Evolutionary conservation across 2,329 filamentous ascomycete genomes (phyloP).

Genomic region (Aspergillus eucalypticola): DNA sequence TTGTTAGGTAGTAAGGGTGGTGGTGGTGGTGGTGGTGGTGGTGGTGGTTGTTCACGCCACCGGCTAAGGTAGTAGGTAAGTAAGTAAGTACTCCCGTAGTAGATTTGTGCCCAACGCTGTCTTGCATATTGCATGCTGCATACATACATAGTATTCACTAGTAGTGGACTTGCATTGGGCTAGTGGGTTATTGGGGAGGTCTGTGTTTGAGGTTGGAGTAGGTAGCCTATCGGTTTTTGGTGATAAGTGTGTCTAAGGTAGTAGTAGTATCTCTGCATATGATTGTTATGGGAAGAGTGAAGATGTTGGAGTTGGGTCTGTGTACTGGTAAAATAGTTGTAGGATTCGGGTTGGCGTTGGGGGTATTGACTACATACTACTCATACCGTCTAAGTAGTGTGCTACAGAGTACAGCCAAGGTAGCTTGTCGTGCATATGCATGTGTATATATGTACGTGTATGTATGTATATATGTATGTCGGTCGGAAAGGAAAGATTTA

Average conservation of each 20-base stretch:
- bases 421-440: constrained; percentile 1
- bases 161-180: background rate
- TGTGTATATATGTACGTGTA: background rate
- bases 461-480: background rate
- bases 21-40: too few species aligned
- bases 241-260: background rate
- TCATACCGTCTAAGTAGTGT: too few species aligned
- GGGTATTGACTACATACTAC: background rate
- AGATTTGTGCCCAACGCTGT: background rate
- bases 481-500: background rate
- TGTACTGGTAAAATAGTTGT: background rate
- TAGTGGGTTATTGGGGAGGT: background rate
- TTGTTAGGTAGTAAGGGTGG: too few species aligned
- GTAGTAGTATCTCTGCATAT: background rate
- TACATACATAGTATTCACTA: background rate
- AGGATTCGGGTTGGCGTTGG: background rate
- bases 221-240: background rate
- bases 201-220: background rate
- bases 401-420: background rate
- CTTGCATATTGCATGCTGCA: background rate
- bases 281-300: background rate
- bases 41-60: background rate
- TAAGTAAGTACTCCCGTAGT: too few species aligned
- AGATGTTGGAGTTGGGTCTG: background rate
- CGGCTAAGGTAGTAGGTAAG: background rate